A percentile compares a stretch with the other conserved stretches of the same genome.
These are phyloP conservation scores for Leishmania braziliensis DNA, from an alignment of 208 protist species.

Conservation along the genomic window DNA sequence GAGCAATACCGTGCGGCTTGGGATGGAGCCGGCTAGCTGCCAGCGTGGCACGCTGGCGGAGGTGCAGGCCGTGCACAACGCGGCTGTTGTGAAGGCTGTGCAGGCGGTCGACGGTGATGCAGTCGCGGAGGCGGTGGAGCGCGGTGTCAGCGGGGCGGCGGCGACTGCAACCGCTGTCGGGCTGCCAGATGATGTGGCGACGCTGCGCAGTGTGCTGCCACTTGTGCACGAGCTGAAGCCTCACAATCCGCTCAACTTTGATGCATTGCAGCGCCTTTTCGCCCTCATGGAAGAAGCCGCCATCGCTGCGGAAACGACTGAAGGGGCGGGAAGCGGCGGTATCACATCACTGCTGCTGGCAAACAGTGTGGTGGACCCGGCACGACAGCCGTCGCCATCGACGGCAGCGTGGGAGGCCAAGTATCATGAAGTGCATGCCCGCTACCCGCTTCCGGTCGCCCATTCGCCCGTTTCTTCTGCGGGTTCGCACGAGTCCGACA, in stretches of 20 bases:
- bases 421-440: conserved; percentile 51
- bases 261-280: conserved; percentile 54
- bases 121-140: background rate
- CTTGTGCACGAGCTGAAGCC: conserved; percentile 62
- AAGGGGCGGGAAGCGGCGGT: background rate
- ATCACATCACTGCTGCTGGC: conserved; percentile 38
- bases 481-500: background rate
- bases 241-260: conserved; percentile 54
- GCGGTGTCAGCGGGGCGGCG: conserved; percentile 25
- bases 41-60: conserved; percentile 3
- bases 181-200: conserved; percentile 47
- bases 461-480: background rate
- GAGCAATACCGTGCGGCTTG: conserved; percentile 14
- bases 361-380: conserved; percentile 44
- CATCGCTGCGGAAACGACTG: background rate
- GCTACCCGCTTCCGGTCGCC: conserved; percentile 60
- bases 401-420: conserved; percentile 45
- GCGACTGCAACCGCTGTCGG: conserved; percentile 47
- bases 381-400: conserved; percentile 42
- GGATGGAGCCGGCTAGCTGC: conserved; percentile 25
- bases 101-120: conserved; percentile 2
- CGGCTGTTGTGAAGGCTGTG: conserved; percentile 15
- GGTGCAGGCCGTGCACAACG: conserved; percentile 16
- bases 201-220: conserved; percentile 39
- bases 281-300: conserved; percentile 38